Base-by-base conservation (phyloP, 1,284 basidiomycete species). In the Cystobasidium slooffiae region DNA sequence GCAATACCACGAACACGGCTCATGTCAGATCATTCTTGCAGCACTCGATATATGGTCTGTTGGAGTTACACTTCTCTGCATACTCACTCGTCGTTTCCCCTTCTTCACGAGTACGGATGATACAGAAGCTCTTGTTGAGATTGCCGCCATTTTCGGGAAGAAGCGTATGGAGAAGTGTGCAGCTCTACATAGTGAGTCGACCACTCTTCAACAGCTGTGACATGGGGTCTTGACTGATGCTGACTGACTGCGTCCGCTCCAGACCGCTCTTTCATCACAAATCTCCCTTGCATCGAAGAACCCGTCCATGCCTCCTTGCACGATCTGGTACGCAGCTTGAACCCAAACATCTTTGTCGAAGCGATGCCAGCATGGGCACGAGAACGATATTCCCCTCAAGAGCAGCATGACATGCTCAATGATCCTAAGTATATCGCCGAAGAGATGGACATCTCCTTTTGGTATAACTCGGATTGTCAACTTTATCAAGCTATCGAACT, bases 31-130 rank as follows among this genome's bases (percentile, higher is more conserved):
- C 43, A 43, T 52, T 43, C 37, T 31, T 72, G 67, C 80, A 93
- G 96, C 96, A 10, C 90, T 99, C 79, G 96, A 99, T 81, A 88
- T 98, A 52, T 99, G 96, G 96, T 91, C 95, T 1, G 93, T 89
- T 0, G 96, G 96, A 0, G 90, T 91, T 80, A 97, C 98, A 68
- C 83, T 99, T 0, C 86, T 99, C 6, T 95, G 94, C 82, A 94
- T 98, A 83, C 85, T 99, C 31, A 91, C 91, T 0, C 88, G 89
- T 75, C 96, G 97, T 78, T 99, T 98, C 80, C 96, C 96, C 0
- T 84, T 98, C 24, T 96, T 99, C 84, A 93, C 95, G 80, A 93
- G 95, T 37, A 92, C 88, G 80, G 94, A 98, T 81, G 96, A 99
- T 81, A 88, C 90, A 43, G 96, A 99, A 82, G 96, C 96, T 6